These are phyloP conservation scores for Saposhnikovia divaricata DNA, from an alignment of 129 eudicot genomes.

Conservation along the genomic window DNA sequence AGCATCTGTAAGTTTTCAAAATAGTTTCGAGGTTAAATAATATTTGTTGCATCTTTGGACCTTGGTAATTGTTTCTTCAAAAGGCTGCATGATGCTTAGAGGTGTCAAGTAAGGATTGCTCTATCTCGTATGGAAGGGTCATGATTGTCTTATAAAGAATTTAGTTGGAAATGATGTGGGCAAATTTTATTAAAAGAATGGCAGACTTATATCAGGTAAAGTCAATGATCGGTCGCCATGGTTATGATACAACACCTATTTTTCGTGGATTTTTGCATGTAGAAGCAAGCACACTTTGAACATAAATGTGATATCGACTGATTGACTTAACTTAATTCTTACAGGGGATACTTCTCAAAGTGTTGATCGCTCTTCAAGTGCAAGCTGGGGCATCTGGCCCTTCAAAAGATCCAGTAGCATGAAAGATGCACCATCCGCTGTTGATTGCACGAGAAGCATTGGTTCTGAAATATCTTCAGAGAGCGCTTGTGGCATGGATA, in stretches of 20 bases:
- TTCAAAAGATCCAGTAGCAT: slow-evolving; percentile 44
- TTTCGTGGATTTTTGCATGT: slow-evolving; percentile 10
- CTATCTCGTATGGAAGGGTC: background rate
- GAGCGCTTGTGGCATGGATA: slow-evolving; percentile 14
- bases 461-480: slow-evolving; percentile 22
- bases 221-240: background rate
- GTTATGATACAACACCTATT: slow-evolving; percentile 14
- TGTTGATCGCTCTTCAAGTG: slow-evolving; percentile 33
- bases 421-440: slow-evolving; percentile 21
- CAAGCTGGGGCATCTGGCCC: slow-evolving; percentile 70
- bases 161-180: background rate
- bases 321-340: slow-evolving; percentile 15
- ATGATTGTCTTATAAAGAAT: background rate
- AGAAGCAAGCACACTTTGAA: background rate
- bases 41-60: background rate
- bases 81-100: background rate
- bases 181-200: background rate
- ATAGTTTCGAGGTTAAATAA: background rate
- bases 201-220: background rate
- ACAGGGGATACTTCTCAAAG: slow-evolving; percentile 34
- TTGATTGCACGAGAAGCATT: slow-evolving; percentile 8
- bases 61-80: background rate
- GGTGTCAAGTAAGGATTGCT: background rate
- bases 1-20: background rate
- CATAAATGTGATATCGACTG: slow-evolving; percentile 6